phyloP scores from a whole-genome alignment of 208 protist genomes.

The Herpetomonas samuelpessoai region DNA sequence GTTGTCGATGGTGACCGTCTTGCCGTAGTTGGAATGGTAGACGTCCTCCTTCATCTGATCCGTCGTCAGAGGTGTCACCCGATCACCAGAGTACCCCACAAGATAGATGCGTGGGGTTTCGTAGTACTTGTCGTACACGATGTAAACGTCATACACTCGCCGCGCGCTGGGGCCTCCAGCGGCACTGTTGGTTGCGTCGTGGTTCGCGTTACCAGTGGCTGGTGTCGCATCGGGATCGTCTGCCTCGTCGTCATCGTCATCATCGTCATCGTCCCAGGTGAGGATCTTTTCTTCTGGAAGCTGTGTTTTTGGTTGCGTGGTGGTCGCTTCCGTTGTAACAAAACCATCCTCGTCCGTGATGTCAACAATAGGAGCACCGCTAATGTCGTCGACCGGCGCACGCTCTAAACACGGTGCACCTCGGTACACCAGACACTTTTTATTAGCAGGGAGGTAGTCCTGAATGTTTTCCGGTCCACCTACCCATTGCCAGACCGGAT shows the following conservation, averaged over 20 bases:
- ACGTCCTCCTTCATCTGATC: slow-evolving; percentile 97
- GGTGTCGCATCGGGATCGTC: slow-evolving; percentile 20
- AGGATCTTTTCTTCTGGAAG: slow-evolving; percentile 34
- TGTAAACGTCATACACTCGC: slow-evolving; percentile 95
- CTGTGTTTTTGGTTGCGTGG: slow-evolving; percentile 9
- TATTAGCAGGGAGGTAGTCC: slow-evolving; percentile 91
- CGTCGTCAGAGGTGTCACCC: slow-evolving; percentile 67
- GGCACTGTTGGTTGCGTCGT: background rate
- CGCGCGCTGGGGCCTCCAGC: slow-evolving; percentile 11
- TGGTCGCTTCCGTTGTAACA: slow-evolving; percentile 31
- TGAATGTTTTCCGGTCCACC: slow-evolving; percentile 67
- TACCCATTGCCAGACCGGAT: slow-evolving; percentile 96
- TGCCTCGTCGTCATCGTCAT: slow-evolving; percentile 28
- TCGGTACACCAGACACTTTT: slow-evolving; percentile 95
- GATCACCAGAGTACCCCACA: slow-evolving; percentile 88
- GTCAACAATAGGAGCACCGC: slow-evolving; percentile 4
- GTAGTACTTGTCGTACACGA: slow-evolving; percentile 98
- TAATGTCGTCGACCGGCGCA: slow-evolving; percentile 18
- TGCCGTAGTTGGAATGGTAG: slow-evolving; percentile 95
- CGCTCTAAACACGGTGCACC: slow-evolving; percentile 52
- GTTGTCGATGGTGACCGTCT: slow-evolving; percentile 95
- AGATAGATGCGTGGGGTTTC: slow-evolving; percentile 96
- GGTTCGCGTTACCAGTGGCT: slow-evolving; percentile 7
- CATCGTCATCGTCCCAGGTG: slow-evolving; percentile 58
- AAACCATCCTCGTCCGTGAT: slow-evolving; percentile 43